These are phyloP conservation scores for Raffaelea ambrosiae DNA, from an alignment of 2,329 filamentous ascomycete species.

Conservation along the genomic window DNA sequence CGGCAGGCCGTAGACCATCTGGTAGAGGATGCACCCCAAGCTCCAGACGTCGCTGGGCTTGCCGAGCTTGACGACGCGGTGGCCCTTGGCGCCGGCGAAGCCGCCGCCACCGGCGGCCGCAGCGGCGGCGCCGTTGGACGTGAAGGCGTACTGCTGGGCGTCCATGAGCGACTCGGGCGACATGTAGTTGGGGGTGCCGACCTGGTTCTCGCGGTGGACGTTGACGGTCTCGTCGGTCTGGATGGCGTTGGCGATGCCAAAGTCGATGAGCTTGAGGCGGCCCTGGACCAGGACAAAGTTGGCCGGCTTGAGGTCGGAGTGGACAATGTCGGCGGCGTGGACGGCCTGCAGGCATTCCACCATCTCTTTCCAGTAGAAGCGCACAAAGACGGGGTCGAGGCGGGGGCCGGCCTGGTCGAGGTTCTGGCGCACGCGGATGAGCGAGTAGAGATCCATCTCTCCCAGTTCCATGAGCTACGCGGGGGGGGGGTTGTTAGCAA, in stretches of 20 bases:
- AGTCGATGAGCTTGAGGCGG: conserved; percentile 91
- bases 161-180: conserved; percentile 90
- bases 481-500: neutral
- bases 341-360: conserved; percentile 88
- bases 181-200: conserved; percentile 98
- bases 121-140: conserved; percentile 28
- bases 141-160: conserved; percentile 49
- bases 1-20: conserved; percentile 95
- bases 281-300: conserved; percentile 94
- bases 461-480: conserved; percentile 99
- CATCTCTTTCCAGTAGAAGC: conserved; percentile 99
- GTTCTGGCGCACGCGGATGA: conserved; percentile 66
- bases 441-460: conserved; percentile 83
- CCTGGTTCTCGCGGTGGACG: conserved; percentile 88
- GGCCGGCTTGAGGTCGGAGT: conserved; percentile 92
- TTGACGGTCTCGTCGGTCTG: conserved; percentile 94
- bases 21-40: conserved; percentile 91
- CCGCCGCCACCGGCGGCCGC: conserved; percentile 13
- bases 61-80: conserved; percentile 73
- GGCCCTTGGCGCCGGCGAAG: conserved; percentile 45
- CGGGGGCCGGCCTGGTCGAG: conserved; percentile 39
- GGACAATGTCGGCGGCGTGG: conserved; percentile 84
- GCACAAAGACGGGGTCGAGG: conserved; percentile 83
- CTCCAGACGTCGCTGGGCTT: conserved; percentile 97
- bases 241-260: conserved; percentile 96